Base-by-base conservation (phyloP, 129 eudicot species). In the Erigeron canadensis region DNA sequence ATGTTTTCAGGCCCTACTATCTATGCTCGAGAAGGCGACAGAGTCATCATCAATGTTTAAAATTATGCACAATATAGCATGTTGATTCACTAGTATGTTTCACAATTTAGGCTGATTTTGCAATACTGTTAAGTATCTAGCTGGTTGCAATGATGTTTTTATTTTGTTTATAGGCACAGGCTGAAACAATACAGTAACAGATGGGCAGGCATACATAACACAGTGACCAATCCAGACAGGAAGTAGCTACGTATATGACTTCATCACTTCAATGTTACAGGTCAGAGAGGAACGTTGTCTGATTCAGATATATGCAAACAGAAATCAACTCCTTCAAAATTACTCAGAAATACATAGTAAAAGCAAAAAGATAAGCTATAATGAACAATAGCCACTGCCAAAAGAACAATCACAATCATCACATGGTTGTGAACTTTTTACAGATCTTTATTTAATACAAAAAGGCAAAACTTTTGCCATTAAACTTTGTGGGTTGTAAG, bases 131-230 rank as follows among this genome's bases (percentile, higher is more conserved):
- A 57, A 16, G 39, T 22, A 44, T 44, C 1, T 18, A 18, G 28
- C 41, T 63, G n/a, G 13, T 19, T 48, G 28, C 38, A 9, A 1
- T 40, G 3, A 56, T 18, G 22, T 37, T 43, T n/a, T 38, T 9
- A 3, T 13, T 34, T 2, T 55, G 5, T 0, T 61, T 53, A 17
- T 65, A 83, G 87, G 87, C 87, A 83, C n/a, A 84, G 87, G 19
- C 42, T 83, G 66, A 83, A 83, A 70, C 87, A 83, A 51, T 83
- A 64, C 2, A 79, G 79, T 0, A 83, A 83, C 13, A 84, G 84
- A 45, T 83, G 87, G 87, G 87, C 87, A 48, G 86, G 83, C 86
- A 58, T 82, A 82, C 63, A 82, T 83, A 50, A 83, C 84, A 71
- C 87, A 83, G 37, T 83, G 87, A 65, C 87, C 87, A 0, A 79